Evolutionary conservation across 108 stramenopile species (phyloP).

Genomic region (Nitzschia sp.): DNA sequence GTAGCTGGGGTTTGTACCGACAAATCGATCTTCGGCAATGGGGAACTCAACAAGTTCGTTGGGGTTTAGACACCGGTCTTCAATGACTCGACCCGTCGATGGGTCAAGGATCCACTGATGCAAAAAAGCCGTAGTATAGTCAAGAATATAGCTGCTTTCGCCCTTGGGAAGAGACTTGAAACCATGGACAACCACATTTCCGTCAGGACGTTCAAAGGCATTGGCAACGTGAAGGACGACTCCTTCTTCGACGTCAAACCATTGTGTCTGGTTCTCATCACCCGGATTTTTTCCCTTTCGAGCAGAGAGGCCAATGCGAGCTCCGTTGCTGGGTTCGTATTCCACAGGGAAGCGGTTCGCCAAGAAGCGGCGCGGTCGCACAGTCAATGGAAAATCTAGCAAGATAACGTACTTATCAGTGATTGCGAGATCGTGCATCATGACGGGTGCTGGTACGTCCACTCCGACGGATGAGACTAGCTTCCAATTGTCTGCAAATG

Average conservation of each 20-base stretch:
- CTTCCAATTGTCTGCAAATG: constrained; percentile 25
- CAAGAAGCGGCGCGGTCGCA: constrained; percentile 33
- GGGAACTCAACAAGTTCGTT: constrained; percentile 42
- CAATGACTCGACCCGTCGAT: not conserved
- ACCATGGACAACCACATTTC: constrained; percentile 37
- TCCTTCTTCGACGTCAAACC: constrained; percentile 38
- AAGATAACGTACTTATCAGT: constrained; percentile 36
- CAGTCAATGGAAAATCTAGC: constrained; percentile 47
- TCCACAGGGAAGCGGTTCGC: constrained; percentile 41
- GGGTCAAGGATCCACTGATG: constrained; percentile 41
- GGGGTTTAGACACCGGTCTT: constrained; percentile 31
- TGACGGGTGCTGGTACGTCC: constrained; percentile 28
- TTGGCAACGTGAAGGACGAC: constrained; percentile 43
- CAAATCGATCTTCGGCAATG: constrained; percentile 24
- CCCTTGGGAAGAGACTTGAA: constrained; percentile 20
- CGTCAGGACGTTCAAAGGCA: constrained; percentile 40
- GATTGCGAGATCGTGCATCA: constrained; percentile 40
- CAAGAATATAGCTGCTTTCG: constrained; percentile 22
- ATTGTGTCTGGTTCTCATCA: not conserved
- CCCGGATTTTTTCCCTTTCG: not conserved
- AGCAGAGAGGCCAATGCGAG: constrained; percentile 39
- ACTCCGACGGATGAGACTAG: constrained; percentile 16
- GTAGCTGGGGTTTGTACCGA: constrained; percentile 1
- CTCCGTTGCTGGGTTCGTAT: constrained; percentile 42
- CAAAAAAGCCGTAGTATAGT: constrained; percentile 32